Evolutionary conservation across 2,329 filamentous ascomycete genomes (phyloP).

Genomic region (Penicillium hordei): DNA sequence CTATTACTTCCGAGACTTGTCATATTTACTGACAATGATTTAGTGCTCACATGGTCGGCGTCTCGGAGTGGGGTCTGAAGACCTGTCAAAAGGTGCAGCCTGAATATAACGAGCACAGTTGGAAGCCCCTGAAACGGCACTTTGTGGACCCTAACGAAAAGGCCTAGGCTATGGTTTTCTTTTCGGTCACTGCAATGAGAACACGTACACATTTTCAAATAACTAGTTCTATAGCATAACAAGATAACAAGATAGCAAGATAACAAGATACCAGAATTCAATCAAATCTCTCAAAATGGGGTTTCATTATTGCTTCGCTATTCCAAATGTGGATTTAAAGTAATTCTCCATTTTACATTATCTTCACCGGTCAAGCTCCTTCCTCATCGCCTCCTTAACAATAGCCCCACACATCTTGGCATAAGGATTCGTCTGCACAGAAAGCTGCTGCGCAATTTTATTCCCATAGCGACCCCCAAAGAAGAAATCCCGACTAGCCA

Average conservation of each 20-base stretch:
- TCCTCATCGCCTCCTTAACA: slow-evolving; percentile 59
- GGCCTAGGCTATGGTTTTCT: not conserved
- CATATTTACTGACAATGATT: slow-evolving; percentile 32
- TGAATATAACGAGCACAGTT: slow-evolving; percentile 78
- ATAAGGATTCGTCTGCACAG: slow-evolving; percentile 62
- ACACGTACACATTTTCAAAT: not conserved
- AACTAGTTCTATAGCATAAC: not conserved
- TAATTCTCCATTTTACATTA: not conserved
- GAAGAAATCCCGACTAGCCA: slow-evolving; percentile 57
- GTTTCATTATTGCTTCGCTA: not conserved
- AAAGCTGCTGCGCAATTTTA: slow-evolving; percentile 56
- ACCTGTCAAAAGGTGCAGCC: slow-evolving; percentile 69
- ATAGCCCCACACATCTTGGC: slow-evolving; percentile 63
- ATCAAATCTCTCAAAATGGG: not conserved
- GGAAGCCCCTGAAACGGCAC: slow-evolving; percentile 66
- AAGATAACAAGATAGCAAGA: too few species aligned
- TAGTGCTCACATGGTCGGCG: slow-evolving; percentile 66
- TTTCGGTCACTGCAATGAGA: not conserved
- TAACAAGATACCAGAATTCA: not conserved
- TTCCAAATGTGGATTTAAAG: not conserved
- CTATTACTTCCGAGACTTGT: not conserved
- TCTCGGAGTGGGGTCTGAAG: slow-evolving; percentile 71
- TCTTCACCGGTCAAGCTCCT: slow-evolving; percentile 48
- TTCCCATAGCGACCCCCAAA: slow-evolving; percentile 57
- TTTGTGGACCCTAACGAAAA: slow-evolving; percentile 55